Conservation (phyloP, 345 rosid species). For the Draba incana region DNA sequence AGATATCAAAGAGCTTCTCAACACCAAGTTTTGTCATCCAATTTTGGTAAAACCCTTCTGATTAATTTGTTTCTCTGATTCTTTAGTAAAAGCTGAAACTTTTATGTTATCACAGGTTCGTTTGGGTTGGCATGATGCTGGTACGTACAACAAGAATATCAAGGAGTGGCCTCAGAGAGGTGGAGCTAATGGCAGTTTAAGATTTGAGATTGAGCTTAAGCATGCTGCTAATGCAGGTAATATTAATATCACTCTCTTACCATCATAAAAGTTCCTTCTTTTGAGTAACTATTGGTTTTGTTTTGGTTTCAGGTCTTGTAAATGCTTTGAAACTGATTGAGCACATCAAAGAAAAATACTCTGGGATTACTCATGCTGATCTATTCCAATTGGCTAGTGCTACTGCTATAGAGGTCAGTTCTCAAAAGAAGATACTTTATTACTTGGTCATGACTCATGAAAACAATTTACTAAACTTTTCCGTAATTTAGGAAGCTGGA, state of each 20-base stretch:
- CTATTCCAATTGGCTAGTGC: slow-evolving; percentile 93
- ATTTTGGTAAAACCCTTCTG: slow-evolving; percentile 55
- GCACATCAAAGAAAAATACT: slow-evolving; percentile 83
- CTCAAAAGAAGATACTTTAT: not conserved
- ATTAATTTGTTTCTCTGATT: not conserved
- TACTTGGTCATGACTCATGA: not conserved
- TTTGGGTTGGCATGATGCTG: slow-evolving; percentile 96
- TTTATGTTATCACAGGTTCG: slow-evolving; percentile 58
- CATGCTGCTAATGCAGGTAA: slow-evolving; percentile 97
- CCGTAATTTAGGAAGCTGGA: slow-evolving; percentile 73
- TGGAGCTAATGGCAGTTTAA: slow-evolving; percentile 93
- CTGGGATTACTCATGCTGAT: slow-evolving; percentile 85
- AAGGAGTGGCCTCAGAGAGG: slow-evolving; percentile 89
- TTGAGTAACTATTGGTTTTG: slow-evolving; percentile 11
- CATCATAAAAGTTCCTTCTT: not conserved
- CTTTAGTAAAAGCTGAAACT: not conserved
- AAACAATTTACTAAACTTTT: not conserved
- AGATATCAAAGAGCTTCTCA: slow-evolving; percentile 80
- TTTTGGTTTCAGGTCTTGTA: slow-evolving; percentile 65
- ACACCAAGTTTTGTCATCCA: slow-evolving; percentile 78
- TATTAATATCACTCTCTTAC: not conserved
- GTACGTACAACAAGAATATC: slow-evolving; percentile 88
- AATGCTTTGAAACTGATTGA: slow-evolving; percentile 78
- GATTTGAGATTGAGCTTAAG: slow-evolving; percentile 89
- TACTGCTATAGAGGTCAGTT: slow-evolving; percentile 85